phyloP scores from a whole-genome alignment of 2,329 filamentous ascomycete species.

The Macrophomina pseudophaseolina region DNA sequence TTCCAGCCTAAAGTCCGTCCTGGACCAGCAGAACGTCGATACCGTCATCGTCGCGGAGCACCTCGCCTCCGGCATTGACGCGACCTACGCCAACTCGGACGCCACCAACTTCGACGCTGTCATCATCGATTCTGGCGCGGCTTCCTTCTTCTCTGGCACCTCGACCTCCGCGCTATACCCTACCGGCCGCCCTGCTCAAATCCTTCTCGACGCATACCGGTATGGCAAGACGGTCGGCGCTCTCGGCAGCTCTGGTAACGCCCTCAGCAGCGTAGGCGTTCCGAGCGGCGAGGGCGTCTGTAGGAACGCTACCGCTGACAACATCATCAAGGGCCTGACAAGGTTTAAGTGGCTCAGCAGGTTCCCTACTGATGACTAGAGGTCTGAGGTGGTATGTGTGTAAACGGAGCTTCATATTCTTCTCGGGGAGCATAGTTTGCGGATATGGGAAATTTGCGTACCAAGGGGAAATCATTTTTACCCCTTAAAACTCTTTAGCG shows the following conservation, averaged over 20 bases:
- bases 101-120: constrained; percentile 67
- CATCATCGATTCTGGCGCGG: constrained; percentile 62
- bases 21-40: constrained; percentile 59
- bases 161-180: constrained; percentile 61
- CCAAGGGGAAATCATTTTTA: too few species aligned
- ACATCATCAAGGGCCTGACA: constrained; percentile 57
- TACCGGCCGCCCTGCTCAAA: constrained; percentile 65
- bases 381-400: too few species aligned
- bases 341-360: constrained; percentile 70
- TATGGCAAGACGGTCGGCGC: constrained; percentile 74
- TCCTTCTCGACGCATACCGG: constrained; percentile 66
- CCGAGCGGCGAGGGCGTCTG: constrained; percentile 34
- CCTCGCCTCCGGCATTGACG: constrained; percentile 59
- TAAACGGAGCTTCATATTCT: too few species aligned
- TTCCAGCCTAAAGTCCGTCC: constrained; percentile 57
- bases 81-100: constrained; percentile 69
- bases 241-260: constrained; percentile 53
- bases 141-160: constrained; percentile 54
- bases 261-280: too few species aligned
- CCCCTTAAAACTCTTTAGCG: too few species aligned
- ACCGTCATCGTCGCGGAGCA: constrained; percentile 66
- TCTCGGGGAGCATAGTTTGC: too few species aligned
- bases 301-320: constrained; percentile 49
- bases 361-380: constrained; percentile 60
- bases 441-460: too few species aligned